phyloP scores from a whole-genome alignment of 495 filamentous ascomycete species.

The Penicillium cinerascens region DNA sequence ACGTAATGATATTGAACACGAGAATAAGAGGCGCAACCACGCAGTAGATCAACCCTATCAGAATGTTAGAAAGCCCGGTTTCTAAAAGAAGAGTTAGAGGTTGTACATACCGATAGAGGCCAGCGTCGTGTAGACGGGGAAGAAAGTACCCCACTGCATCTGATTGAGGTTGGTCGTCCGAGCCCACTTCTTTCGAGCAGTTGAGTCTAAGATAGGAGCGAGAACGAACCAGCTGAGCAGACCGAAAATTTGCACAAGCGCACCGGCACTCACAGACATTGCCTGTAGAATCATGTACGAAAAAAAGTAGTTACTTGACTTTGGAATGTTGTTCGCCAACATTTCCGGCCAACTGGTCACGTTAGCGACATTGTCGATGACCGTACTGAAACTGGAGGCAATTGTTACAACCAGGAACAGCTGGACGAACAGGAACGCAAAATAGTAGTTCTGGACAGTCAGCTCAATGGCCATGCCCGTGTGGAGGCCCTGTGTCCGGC shows the following conservation, averaged over 20 bases:
- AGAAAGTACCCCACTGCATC: slow-evolving; percentile 89
- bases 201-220: slow-evolving; percentile 74
- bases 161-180: slow-evolving; percentile 75
- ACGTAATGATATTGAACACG: slow-evolving; percentile 91
- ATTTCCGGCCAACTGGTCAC: slow-evolving; percentile 60
- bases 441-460: slow-evolving; percentile 88
- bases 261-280: slow-evolving; percentile 83
- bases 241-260: slow-evolving; percentile 77
- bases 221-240: slow-evolving; percentile 79
- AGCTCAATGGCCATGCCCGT: slow-evolving; percentile 80
- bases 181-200: slow-evolving; percentile 83
- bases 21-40: slow-evolving; percentile 88
- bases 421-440: slow-evolving; percentile 91
- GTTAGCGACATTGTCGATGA: slow-evolving; percentile 60
- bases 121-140: slow-evolving; percentile 93
- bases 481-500: slow-evolving; percentile 70
- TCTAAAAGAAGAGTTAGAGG: neutral
- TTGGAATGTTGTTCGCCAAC: slow-evolving; percentile 80
- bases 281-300: slow-evolving; percentile 96
- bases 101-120: slow-evolving; percentile 76
- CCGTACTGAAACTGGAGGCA: slow-evolving; percentile 68
- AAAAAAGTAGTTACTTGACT: slow-evolving; percentile 95
- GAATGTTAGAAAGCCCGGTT: slow-evolving; percentile 3
- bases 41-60: slow-evolving; percentile 74
- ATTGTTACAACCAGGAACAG: slow-evolving; percentile 92